Evolutionary conservation across 2,329 filamentous ascomycete genomes (phyloP), one percentile per base, ranked within the genome.

Genomic region (Colletotrichum falcatum): DNA sequence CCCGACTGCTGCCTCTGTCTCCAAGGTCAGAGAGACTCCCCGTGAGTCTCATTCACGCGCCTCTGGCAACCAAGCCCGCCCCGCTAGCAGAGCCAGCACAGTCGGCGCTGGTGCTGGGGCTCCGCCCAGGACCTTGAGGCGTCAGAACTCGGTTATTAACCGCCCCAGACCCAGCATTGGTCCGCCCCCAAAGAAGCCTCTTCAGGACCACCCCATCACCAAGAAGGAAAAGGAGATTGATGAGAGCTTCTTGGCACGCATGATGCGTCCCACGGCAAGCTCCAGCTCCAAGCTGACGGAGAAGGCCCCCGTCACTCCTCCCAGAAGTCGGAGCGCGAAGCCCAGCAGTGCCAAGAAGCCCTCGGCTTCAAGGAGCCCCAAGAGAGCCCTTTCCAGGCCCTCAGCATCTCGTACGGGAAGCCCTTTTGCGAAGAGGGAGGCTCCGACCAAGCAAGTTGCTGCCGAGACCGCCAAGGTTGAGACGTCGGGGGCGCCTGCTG

Each of bases 261-360:
- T 95, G 92, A 94, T 91, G 89, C 85, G 92, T 49, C 92, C 92
- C 2, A 95, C 92, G 0, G 88, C 91, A 54, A 84, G 88, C 55
- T 93, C 90, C 6, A 86, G 90, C 11, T 90, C 85, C 73, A 94
- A 93, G 81, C 87, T 87, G 0, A 83, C 88, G 3, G 91, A 93
- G 6, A 94, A 92, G 81, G 78, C 78, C 1, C 81, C 84, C 2
- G 73, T 81, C 0, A 87, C 87, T 0, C 86, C 87, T 2, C 86
- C 87, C 0, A 81, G 83, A 66, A 87, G 82, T 73, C 71, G 76
- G 0, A 64, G 76, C 26, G 30, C 65, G 51, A 75, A 58, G 51
- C 74, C 74, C 51, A 65, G 66, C 20, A 70, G 73, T 12, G 66
- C 72, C 51, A 80, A 76, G 71, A 76, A 74, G 60, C 66, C 73